These are phyloP conservation scores for Digitaria exilis DNA, from an alignment of 202 grass and related monocot genomes.

Conservation along the genomic window DNA sequence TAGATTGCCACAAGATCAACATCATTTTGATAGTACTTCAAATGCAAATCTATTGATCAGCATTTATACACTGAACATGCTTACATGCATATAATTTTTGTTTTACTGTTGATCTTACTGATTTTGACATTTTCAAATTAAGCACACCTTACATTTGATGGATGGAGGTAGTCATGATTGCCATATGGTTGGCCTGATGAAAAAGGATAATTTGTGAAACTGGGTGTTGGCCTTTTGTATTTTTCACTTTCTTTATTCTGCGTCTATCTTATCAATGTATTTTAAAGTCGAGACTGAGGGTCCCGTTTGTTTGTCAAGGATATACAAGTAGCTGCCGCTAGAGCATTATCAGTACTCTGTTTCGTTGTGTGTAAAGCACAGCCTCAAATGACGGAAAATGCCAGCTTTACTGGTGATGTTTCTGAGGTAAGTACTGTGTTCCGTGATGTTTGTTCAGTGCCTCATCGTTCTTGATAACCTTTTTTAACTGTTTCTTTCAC, in stretches of 20 bases:
- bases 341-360: constrained; percentile 73
- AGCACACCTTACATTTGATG: background rate
- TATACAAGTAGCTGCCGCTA: constrained; percentile 69
- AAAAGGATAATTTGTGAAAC: constrained; percentile 7
- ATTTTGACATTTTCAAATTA: background rate
- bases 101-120: background rate
- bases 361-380: constrained; percentile 65
- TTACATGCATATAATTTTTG: background rate
- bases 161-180: background rate
- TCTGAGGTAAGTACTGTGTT: constrained; percentile 57
- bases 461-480: constrained; percentile 15
- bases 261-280: background rate
- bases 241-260: background rate
- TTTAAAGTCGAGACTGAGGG: background rate
- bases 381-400: constrained; percentile 60
- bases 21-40: too few species aligned
- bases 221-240: background rate
- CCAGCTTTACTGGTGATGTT: constrained; percentile 64
- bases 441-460: background rate
- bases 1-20: too few species aligned
- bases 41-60: background rate
- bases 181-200: background rate
- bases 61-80: too few species aligned
- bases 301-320: constrained; percentile 45
- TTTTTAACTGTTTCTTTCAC: background rate